Percentiles rank a stretch among this genome's conserved stretches.
phyloP scores from a whole-genome alignment of 2,329 filamentous ascomycete species.

The Fusarium pseudograminearum region DNA sequence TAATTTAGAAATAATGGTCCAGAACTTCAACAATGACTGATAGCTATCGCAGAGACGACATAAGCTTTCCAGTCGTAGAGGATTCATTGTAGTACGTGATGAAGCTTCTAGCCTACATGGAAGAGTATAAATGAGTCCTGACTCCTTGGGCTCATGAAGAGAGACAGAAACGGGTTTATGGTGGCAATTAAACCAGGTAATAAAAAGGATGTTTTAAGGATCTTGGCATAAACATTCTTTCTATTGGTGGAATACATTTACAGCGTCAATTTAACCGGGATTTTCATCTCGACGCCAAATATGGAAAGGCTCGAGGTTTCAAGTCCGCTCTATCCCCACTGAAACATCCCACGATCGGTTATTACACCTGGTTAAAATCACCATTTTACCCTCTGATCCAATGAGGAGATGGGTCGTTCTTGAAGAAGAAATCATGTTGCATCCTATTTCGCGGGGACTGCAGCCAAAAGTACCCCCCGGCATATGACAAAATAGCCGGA shows the following conservation, averaged over 20 bases:
- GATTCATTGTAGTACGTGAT: no score
- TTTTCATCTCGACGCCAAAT: conserved; percentile 6
- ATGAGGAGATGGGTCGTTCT: background rate
- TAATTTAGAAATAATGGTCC: no score
- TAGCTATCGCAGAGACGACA: no score
- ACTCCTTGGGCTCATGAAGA: no score
- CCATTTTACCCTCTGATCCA: conserved; percentile 5
- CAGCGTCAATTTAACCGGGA: conserved; percentile 2
- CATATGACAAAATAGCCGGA: conserved; percentile 4
- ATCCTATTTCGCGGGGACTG: conserved; percentile 1
- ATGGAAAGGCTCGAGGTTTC: conserved; percentile 21
- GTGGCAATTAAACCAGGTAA: background rate
- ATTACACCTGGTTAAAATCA: conserved; percentile 1
- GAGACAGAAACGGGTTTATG: background rate
- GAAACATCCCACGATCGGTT: conserved; percentile 12
- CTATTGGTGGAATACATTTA: conserved; percentile 19
- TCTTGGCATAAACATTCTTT: rapidly evolving
- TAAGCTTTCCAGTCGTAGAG: no score
- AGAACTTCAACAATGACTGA: no score
- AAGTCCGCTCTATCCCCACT: conserved; percentile 8
- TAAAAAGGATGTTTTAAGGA: conserved; percentile 4
- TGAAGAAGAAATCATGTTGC: background rate
- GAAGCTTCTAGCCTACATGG: no score
- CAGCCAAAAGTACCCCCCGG: conserved; percentile 2
- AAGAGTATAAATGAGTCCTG: no score